These are phyloP conservation scores for Fusarium coicis DNA, from an alignment of 2,329 filamentous ascomycete genomes.

Conservation along the genomic window DNA sequence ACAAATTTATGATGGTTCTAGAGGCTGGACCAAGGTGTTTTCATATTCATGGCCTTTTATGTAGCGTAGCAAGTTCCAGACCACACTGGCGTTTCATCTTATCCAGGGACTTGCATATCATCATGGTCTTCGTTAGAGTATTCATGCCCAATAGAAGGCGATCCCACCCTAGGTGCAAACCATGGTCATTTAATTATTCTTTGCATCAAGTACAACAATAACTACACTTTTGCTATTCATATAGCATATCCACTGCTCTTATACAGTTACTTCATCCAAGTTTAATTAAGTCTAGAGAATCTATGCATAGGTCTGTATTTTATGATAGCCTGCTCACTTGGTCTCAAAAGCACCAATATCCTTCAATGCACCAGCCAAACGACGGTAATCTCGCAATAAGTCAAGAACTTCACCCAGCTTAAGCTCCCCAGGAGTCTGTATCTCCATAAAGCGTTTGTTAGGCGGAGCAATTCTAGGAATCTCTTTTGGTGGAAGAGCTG, in stretches of 20 bases:
- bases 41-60: slow-evolving; percentile 6
- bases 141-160: slow-evolving; percentile 15
- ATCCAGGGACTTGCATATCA: neutral
- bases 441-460: slow-evolving; percentile 77
- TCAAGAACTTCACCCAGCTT: slow-evolving; percentile 78
- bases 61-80: neutral
- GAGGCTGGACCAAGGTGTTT: neutral
- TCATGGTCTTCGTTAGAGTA: slow-evolving; percentile 5
- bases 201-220: neutral
- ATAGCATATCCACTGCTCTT: neutral
- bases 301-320: neutral
- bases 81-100: neutral
- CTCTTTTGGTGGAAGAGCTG: slow-evolving; percentile 65
- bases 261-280: slow-evolving; percentile 8
- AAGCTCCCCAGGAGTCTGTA: slow-evolving; percentile 76
- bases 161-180: slow-evolving; percentile 10
- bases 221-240: neutral
- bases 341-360: slow-evolving; percentile 70
- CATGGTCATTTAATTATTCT: neutral
- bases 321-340: slow-evolving; percentile 38
- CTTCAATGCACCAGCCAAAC: slow-evolving; percentile 73
- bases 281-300: slow-evolving; percentile 25
- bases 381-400: slow-evolving; percentile 78
- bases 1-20: neutral
- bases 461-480: slow-evolving; percentile 70